Evolutionary conservation across 139 green algal species (phyloP), one percentile per base, ranked within the genome.

Genomic region (Yamagishiella unicocca): DNA sequence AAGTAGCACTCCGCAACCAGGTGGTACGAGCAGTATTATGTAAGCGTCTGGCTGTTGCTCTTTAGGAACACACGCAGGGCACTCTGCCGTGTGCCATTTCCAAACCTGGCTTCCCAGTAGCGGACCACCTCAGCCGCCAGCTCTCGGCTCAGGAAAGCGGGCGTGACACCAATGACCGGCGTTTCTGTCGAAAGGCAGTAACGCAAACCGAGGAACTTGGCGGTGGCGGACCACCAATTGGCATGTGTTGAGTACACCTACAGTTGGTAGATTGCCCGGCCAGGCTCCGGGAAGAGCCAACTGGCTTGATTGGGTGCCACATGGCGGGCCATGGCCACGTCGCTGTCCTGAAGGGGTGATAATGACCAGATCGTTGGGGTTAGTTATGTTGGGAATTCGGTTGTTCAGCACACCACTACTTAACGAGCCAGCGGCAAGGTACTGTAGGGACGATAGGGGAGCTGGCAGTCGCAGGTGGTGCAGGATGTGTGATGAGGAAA

Each of bases 141-240:
- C 17, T 46, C 40, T 2, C 31, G 45, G 19, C 31, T 17, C 29
- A 84, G 77, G 38, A 84, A 40, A 0, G 77, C 77, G 1, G 77
- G 77, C 27, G 77, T 84, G 24, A 84, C 77, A 14, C 77, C 77
- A 22, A 84, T 74, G 24, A 84, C 77, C 4, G 27, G 77, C 55
- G 77, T 45, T 22, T 55, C 21, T 0, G 40, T 33, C 12, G 35
- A 19, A 2, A 67, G 31, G 50, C 33, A 67, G 50, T 55, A 55
- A 2, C 27, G 7, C 55, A 84, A 35, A 3, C 55, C 77, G 37
- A 84, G 54, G 33, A 58, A 24, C 37, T 8, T 2, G 55, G 72
- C 77, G 1, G 55, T 84, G 54, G 77, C 38, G 55, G 8, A 4
- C 77, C 77, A 84, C 77, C 77, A 84, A 5, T 21, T 2, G 5